Evolutionary conservation across 1,284 basidiomycete species (phyloP).

Genomic region (Naganishia albida): DNA sequence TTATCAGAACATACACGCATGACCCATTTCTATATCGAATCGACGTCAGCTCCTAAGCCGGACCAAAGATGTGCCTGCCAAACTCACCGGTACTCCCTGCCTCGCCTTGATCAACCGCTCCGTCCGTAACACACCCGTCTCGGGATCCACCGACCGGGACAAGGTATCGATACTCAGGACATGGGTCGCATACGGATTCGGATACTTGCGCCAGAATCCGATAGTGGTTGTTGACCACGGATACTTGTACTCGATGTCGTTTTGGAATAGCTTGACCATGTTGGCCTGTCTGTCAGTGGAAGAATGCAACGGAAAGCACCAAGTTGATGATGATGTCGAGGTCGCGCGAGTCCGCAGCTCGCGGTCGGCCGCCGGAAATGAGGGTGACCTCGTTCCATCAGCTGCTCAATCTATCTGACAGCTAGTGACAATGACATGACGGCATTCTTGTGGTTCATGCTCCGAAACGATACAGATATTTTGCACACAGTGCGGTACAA

Average conservation of each 20-base stretch:
- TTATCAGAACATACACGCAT: constrained; percentile 44
- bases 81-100: constrained; percentile 50
- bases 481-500: too few species aligned
- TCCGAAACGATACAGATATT: too few species aligned
- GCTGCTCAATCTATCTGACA: too few species aligned
- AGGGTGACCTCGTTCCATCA: too few species aligned
- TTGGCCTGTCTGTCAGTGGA: neutral
- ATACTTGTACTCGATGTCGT: constrained; percentile 33
- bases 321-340: neutral
- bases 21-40: constrained; percentile 46
- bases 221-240: constrained; percentile 34
- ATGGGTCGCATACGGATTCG: constrained; percentile 87
- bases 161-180: constrained; percentile 88
- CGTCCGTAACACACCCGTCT: constrained; percentile 82
- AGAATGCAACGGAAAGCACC: neutral
- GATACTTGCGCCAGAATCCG: constrained; percentile 88
- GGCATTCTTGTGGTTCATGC: too few species aligned
- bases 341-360: neutral
- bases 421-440: too few species aligned
- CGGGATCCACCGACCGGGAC: constrained; percentile 75
- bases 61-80: neutral
- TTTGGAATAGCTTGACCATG: constrained; percentile 36
- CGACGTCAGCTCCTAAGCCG: neutral
- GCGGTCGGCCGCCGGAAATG: neutral
- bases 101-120: constrained; percentile 52